A percentile compares a stretch with the other conserved stretches of the same genome.
phyloP scores from a whole-genome alignment of 208 protist species.

The Acanthamoeba divionensis region DNA sequence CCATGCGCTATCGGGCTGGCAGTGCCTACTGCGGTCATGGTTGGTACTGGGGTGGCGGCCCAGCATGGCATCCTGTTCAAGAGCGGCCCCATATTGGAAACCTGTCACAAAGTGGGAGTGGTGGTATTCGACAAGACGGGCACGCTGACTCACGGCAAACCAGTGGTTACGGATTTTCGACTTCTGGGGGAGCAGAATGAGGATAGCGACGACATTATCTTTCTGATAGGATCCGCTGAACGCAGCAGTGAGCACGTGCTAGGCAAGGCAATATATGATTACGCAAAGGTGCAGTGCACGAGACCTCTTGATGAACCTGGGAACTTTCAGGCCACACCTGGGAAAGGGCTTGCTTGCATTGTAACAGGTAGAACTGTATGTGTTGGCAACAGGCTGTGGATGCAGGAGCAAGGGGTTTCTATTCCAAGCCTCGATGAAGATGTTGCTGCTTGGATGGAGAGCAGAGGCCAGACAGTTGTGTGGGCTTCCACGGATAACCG shows the following conservation, averaged over 20 bases:
- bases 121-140: constrained; percentile 97
- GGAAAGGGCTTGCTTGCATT: background rate
- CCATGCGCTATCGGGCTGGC: constrained; percentile 95
- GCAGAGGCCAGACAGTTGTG: constrained; percentile 75
- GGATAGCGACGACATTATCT: background rate
- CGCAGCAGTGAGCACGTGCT: constrained; percentile 84
- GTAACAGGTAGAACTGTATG: background rate
- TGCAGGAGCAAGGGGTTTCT: background rate
- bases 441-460: constrained; percentile 19
- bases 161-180: constrained; percentile 83
- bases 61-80: constrained; percentile 74
- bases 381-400: constrained; percentile 61
- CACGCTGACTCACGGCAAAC: constrained; percentile 92
- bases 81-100: constrained; percentile 88
- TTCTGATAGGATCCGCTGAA: background rate
- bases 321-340: no score
- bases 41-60: constrained; percentile 91
- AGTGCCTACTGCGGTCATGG: constrained; percentile 95
- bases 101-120: constrained; percentile 78
- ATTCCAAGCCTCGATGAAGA: background rate
- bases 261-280: constrained; percentile 81
- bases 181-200: no score
- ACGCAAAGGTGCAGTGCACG: background rate
- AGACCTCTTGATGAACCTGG: no score
- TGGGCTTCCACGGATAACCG: constrained; percentile 82